Conservation (phyloP, 140 eudicot genomes). For the Senecio squalidus region DNA sequence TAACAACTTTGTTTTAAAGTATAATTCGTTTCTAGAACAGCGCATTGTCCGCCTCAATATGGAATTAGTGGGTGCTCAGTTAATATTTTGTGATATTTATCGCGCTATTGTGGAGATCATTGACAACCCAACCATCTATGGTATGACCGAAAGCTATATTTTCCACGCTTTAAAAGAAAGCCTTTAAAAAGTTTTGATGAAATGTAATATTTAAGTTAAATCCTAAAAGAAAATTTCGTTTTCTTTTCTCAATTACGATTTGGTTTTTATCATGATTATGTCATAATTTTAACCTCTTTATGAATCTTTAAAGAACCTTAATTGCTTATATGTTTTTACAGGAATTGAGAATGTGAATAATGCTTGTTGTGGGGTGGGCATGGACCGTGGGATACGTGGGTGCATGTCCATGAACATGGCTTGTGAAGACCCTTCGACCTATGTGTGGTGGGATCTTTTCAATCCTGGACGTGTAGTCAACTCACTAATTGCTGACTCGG, state of each 20-base stretch:
- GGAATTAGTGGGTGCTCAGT: slow-evolving; percentile 43
- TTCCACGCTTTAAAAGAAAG: not conserved
- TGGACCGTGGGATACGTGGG: slow-evolving; percentile 40
- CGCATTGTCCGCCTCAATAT: slow-evolving; percentile 35
- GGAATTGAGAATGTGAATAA: slow-evolving; percentile 58
- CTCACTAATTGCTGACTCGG: slow-evolving; percentile 61
- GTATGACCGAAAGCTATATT: slow-evolving; percentile 29
- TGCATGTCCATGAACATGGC: slow-evolving; percentile 51
- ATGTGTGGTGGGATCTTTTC: slow-evolving; percentile 74
- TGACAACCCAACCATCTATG: slow-evolving; percentile 44
- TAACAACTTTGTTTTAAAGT: slow-evolving; percentile 42
- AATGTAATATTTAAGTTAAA: no score
- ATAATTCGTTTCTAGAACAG: slow-evolving; percentile 45
- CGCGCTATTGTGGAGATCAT: slow-evolving; percentile 56
- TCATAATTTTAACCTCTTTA: not conserved
- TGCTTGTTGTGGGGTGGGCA: slow-evolving; percentile 63
- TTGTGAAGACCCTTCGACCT: slow-evolving; percentile 38
- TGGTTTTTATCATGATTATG: not conserved
- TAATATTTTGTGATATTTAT: slow-evolving; percentile 59
- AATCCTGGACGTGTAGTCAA: slow-evolving; percentile 52
- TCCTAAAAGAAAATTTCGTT: no score
- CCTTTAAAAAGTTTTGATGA: not conserved
- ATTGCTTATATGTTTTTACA: slow-evolving; percentile 17
- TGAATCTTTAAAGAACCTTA: no score
- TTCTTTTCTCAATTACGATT: not conserved